Percentiles rank a stretch among this genome's conserved stretches.
Evolutionary conservation across 257 asterid species (phyloP).

Genomic region (Scutellaria barbata): DNA sequence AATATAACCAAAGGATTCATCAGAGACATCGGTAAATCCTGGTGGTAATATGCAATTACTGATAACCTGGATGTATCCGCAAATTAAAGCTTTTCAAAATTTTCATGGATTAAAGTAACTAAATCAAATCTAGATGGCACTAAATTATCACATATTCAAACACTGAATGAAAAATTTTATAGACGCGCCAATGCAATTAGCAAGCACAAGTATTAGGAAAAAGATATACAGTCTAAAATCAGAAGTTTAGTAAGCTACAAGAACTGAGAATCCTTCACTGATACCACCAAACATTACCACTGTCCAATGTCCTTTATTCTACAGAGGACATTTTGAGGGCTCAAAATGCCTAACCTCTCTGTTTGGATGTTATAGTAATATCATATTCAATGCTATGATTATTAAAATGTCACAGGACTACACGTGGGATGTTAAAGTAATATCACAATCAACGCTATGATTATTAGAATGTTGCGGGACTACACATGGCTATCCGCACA

Average conservation of each 20-base stretch:
- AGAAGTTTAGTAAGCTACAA: conserved; percentile 11
- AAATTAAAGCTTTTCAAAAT: conserved; percentile 12
- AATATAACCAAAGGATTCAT: conserved; percentile 4
- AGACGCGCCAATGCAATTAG: conserved; percentile 20
- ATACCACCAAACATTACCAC: conserved; percentile 5
- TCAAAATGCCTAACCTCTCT: not conserved
- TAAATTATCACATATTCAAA: not conserved
- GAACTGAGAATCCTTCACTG: conserved; percentile 11
- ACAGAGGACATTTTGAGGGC: not conserved
- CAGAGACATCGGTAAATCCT: conserved; percentile 10
- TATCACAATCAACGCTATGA: not conserved
- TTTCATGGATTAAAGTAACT: not conserved
- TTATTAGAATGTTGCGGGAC: not conserved
- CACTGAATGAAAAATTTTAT: not conserved
- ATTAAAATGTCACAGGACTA: not conserved
- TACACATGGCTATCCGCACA: not conserved
- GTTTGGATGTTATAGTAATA: not conserved
- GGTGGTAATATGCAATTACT: conserved; percentile 13
- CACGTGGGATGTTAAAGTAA: not conserved
- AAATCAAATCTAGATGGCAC: conserved; percentile 22
- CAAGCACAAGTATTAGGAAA: conserved; percentile 3
- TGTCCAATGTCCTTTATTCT: not conserved
- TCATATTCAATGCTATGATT: not conserved
- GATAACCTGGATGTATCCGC: conserved; percentile 12
- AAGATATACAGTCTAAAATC: not conserved